Evolutionary conservation across 2,329 filamentous ascomycete genomes (phyloP), one percentile per base, ranked within the genome.

Genomic region (Microthyrium microscopicum): DNA sequence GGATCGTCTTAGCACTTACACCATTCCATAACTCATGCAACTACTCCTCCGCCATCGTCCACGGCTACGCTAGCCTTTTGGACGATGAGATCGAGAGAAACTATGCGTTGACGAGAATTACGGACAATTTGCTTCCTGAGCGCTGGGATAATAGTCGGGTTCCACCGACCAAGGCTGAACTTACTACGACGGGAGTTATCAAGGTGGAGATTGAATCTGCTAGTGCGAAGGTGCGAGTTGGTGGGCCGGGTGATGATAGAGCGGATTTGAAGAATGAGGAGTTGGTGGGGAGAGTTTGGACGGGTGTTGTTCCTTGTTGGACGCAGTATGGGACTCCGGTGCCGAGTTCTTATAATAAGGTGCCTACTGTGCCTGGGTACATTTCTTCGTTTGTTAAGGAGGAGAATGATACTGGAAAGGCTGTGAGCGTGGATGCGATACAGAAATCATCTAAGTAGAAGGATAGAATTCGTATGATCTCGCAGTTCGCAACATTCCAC

Each of bases 1-100:
- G 51, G 28, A 39, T 53, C 2, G 50, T 54, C 26, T 42, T 55
- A 1, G 40, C 45, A 5, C 44, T 55, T 4, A 45, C 50, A 2
- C 51, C 52, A 16, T 52, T 52, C 41, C 48, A 54, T 36, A 49
- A 54, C 37, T 45, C 41, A 2, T 53, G 47, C 40, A 55, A 55
- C 40, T 55, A 54, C 44, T 46, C 51, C 32, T 45, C 41, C 7
- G 46, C 49, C 3, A 33, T 52, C 13, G 39, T 41, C 2, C 49
- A 50, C 33, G 52, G 52, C 5, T 40, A 49, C 33, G 52, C 52
- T 0, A 32, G 25, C 1, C 40, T 49, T 15, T 46, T 54, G 1
- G 40, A 42, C 5, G 38, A 43, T 26, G 16, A 36, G 2, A 38
- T 16, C 0, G 52, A 55, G 26, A 40, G 42, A 0, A 26, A 50